A percentile compares a stretch with the other conserved stretches of the same genome.
Evolutionary conservation across 2,329 filamentous ascomycete species (phyloP).

Genomic region (Esteya vermicola): DNA sequence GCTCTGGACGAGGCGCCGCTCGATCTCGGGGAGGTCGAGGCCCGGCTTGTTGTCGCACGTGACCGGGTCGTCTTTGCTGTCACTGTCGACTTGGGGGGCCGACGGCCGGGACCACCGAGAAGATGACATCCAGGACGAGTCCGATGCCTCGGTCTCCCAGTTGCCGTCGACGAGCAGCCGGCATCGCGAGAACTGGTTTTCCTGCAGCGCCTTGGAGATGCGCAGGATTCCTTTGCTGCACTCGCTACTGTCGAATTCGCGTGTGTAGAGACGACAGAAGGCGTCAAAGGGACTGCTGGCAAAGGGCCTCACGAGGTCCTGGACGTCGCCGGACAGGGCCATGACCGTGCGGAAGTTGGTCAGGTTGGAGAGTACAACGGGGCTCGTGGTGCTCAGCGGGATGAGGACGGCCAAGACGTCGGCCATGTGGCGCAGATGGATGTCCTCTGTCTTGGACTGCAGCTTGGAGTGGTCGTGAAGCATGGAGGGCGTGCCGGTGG

Average conservation of each 20-base stretch:
- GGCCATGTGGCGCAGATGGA: slow-evolving; percentile 5
- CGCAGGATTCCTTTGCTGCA: background rate
- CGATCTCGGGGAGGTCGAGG: background rate
- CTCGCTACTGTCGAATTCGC: slow-evolving; percentile 1
- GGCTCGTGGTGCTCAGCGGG: slow-evolving; percentile 6
- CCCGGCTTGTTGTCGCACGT: background rate
- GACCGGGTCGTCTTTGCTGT: background rate
- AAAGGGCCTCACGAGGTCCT: background rate
- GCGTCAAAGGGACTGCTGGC: background rate
- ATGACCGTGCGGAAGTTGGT: background rate
- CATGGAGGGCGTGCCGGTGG: background rate
- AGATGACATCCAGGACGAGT: too few relatives aligned
- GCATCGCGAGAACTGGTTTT: background rate
- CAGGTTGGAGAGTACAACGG: slow-evolving; percentile 5
- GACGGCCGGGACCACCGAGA: too few relatives aligned
- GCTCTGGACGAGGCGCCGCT: background rate
- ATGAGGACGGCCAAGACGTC: slow-evolving; percentile 11
- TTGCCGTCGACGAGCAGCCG: background rate
- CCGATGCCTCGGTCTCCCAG: background rate
- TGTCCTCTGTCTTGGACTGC: background rate
- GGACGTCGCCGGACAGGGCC: background rate
- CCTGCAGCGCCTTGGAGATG: background rate
- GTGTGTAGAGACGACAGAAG: slow-evolving; percentile 5
- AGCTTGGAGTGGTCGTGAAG: too few relatives aligned
- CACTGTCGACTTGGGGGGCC: too few relatives aligned